phyloP scores from a whole-genome alignment of 2,329 filamentous ascomycete species.

The Claviceps citrina region DNA sequence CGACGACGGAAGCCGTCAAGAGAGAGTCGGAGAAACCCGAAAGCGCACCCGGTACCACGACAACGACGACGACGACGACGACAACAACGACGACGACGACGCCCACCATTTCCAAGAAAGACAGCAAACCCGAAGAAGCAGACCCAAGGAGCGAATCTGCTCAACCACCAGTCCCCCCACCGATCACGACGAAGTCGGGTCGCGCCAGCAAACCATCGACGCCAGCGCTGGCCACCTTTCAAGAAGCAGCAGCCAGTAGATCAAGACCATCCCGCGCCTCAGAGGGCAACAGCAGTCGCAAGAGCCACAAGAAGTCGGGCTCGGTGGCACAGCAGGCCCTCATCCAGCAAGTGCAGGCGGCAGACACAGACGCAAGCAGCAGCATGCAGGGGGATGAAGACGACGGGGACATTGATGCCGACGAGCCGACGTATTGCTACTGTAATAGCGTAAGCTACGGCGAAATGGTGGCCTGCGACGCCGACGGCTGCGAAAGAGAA shows the following conservation, averaged over 20 bases:
- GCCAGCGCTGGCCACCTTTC: conserved; percentile 43
- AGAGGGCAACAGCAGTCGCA: conserved; percentile 29
- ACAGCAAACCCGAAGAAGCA: conserved; percentile 23
- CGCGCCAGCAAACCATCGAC: conserved; percentile 53
- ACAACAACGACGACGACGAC: conserved; percentile 9
- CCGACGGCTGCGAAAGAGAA: conserved; percentile 54
- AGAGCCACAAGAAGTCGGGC: conserved; percentile 43
- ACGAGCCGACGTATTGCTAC: conserved; percentile 65
- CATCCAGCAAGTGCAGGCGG: conserved; percentile 16
- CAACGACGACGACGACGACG: conserved; percentile 7
- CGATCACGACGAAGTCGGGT: conserved; percentile 49
- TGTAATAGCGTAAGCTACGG: conserved; percentile 69
- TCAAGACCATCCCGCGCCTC: conserved; percentile 35
- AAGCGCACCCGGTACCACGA: conserved; percentile 10
- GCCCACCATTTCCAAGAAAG: conserved; percentile 24
- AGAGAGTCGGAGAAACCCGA: conserved; percentile 20
- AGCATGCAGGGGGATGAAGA: conserved; percentile 25
- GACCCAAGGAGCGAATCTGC: conserved; percentile 25
- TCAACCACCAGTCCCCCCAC: conserved; percentile 22
- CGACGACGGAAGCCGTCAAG: conserved; percentile 15
- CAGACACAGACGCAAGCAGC: conserved; percentile 28
- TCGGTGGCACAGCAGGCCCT: conserved; percentile 22
- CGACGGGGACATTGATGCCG: conserved; percentile 47
- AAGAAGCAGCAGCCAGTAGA: conserved; percentile 32
- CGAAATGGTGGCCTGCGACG: conserved; percentile 73